Conservation (phyloP, 1,284 basidiomycete genomes). For the Melampsora abietis-canadensis region DNA sequence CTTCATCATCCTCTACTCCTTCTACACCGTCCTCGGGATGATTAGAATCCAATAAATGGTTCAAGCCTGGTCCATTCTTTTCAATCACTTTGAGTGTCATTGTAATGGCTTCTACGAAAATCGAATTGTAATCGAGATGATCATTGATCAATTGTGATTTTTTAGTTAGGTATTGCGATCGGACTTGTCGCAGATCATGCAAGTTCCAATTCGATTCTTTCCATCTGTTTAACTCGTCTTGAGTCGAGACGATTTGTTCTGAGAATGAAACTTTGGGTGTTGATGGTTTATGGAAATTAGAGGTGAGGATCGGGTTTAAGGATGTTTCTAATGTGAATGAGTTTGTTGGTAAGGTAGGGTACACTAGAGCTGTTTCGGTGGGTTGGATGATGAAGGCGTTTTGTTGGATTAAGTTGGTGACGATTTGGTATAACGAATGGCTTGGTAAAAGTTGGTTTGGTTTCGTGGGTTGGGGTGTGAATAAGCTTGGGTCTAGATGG, state of each 20-base stretch:
- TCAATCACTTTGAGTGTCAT: conserved; percentile 35
- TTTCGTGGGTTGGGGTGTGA: not conserved
- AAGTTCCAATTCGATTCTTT: not conserved
- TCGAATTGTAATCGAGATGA: not conserved
- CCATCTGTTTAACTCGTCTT: not conserved
- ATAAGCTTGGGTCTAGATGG: conserved; percentile 28
- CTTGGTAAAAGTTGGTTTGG: conserved; percentile 10
- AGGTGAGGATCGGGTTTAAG: not conserved
- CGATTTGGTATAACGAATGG: conserved; percentile 18
- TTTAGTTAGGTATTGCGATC: conserved; percentile 8
- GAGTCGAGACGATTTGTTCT: conserved; percentile 1
- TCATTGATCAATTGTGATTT: conserved; percentile 2
- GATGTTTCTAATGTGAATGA: not conserved
- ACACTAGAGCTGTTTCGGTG: conserved; percentile 4
- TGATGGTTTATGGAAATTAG: not conserved
- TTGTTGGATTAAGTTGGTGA: conserved; percentile 1
- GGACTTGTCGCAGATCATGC: not conserved
- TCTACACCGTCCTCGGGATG: not conserved
- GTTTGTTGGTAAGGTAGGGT: conserved; percentile 23
- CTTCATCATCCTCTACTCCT: not conserved
- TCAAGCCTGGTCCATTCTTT: conserved; percentile 29
- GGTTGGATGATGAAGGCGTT: conserved; percentile 32
- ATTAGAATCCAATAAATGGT: conserved; percentile 16
- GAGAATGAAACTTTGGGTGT: not conserved
- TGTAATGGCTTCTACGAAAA: not conserved